A percentile compares a stretch with the other conserved stretches of the same genome.
phyloP scores from a whole-genome alignment of 108 stramenopile species.

The Conticribra weissflogii region DNA sequence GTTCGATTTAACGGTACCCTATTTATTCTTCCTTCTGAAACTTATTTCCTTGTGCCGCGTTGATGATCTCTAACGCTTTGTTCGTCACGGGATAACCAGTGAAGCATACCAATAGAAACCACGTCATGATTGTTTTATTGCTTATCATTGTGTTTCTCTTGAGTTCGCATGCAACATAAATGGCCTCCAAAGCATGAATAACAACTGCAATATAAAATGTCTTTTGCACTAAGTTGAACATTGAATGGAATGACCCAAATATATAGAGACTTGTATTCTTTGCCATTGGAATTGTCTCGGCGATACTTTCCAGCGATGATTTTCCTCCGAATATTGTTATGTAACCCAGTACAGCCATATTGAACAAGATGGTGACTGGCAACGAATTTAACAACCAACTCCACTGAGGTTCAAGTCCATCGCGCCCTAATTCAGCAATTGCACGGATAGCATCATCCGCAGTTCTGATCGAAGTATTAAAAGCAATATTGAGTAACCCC shows the following conservation, averaged over 20 bases:
- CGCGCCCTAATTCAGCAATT: slow-evolving; percentile 5
- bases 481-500: slow-evolving; percentile 2
- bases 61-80: slow-evolving; percentile 18
- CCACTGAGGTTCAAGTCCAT: slow-evolving; percentile 6
- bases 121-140: not conserved
- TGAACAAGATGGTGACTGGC: slow-evolving; percentile 7
- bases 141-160: not conserved
- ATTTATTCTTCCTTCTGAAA: slow-evolving; percentile 4
- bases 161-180: slow-evolving; percentile 9
- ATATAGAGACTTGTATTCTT: not conserved
- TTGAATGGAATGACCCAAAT: slow-evolving; percentile 7
- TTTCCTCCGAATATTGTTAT: slow-evolving; percentile 8
- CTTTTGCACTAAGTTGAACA: slow-evolving; percentile 7
- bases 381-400: slow-evolving; percentile 17
- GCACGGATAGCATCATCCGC: slow-evolving; percentile 6
- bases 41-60: not conserved
- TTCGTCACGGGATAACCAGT: slow-evolving; percentile 29
- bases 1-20: too few relatives aligned
- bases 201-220: slow-evolving; percentile 21
- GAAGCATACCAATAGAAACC: slow-evolving; percentile 22
- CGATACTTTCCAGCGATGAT: slow-evolving; percentile 4
- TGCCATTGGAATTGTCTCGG: slow-evolving; percentile 3
- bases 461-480: slow-evolving; percentile 15
- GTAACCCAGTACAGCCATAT: slow-evolving; percentile 7
- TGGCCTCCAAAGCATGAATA: slow-evolving; percentile 18